These are phyloP conservation scores for Stenocarpella maydis DNA, from an alignment of 2,329 filamentous ascomycete genomes.

Conservation along the genomic window DNA sequence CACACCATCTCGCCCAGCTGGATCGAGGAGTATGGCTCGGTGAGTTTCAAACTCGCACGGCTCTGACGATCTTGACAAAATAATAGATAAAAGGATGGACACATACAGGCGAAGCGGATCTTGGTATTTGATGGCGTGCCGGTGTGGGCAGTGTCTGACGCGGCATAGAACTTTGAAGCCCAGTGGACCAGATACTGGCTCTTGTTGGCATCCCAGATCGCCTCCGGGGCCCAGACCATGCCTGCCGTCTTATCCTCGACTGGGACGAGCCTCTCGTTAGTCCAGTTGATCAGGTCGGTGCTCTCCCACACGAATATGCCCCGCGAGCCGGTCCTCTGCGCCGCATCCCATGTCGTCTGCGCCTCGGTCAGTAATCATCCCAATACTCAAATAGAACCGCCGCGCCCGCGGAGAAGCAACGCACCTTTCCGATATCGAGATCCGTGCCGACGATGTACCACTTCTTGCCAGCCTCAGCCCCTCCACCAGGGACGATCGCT, in stretches of 20 bases:
- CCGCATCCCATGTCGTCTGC: conserved; percentile 60
- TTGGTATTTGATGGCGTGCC: conserved; percentile 53
- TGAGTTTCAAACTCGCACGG: neutral
- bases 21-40: too few species aligned
- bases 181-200: conserved; percentile 56
- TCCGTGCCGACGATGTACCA: conserved; percentile 66
- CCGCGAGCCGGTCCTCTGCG: conserved; percentile 59
- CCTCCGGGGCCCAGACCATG: conserved; percentile 67
- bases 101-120: conserved; percentile 57
- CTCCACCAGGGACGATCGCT: conserved; percentile 56
- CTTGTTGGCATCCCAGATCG: conserved; percentile 59
- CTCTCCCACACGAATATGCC: conserved; percentile 65
- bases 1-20: neutral
- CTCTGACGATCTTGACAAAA: neutral
- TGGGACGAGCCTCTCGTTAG: conserved; percentile 54
- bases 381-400: too few species aligned
- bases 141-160: conserved; percentile 57
- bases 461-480: conserved; percentile 55
- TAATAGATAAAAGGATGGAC: neutral
- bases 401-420: neutral
- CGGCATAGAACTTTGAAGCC: conserved; percentile 58
- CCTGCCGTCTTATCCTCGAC: conserved; percentile 63
- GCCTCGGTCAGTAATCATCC: conserved; percentile 29
- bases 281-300: conserved; percentile 59
- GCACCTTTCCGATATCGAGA: conserved; percentile 58